Evolutionary conservation across 495 filamentous ascomycete genomes (phyloP).

Genomic region (Penicillium cosmopolitanum): DNA sequence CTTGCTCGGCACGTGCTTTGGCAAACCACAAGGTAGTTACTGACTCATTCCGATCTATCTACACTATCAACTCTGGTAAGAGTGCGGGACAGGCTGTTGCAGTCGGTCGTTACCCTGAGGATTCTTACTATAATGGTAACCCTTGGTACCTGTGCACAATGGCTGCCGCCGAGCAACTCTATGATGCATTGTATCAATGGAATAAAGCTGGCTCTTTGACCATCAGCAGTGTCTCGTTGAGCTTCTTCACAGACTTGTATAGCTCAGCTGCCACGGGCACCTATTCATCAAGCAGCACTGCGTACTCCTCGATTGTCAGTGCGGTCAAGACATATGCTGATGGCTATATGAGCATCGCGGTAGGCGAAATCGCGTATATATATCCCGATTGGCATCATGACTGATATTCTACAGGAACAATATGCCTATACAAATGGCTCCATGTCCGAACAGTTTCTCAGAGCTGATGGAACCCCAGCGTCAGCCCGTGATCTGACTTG

Average conservation of each 20-base stretch:
- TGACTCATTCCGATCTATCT: slow-evolving; percentile 63
- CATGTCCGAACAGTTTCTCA: slow-evolving; percentile 64
- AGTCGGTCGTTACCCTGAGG: slow-evolving; percentile 73
- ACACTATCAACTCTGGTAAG: slow-evolving; percentile 59
- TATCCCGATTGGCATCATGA: too few relatives aligned
- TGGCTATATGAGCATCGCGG: slow-evolving; percentile 60
- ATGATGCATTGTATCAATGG: slow-evolving; percentile 66
- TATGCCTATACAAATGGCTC: slow-evolving; percentile 54
- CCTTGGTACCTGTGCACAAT: slow-evolving; percentile 69
- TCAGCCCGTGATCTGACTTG: slow-evolving; percentile 59
- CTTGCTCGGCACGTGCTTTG: slow-evolving; percentile 64
- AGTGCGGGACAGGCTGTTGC: slow-evolving; percentile 53
- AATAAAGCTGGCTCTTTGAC: slow-evolving; percentile 52
- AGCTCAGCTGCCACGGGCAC: slow-evolving; percentile 53
- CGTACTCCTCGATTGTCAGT: slow-evolving; percentile 53
- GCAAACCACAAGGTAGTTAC: slow-evolving; percentile 66
- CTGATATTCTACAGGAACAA: slow-evolving; percentile 31
- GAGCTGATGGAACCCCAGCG: slow-evolving; percentile 51
- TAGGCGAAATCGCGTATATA: slow-evolving; percentile 14
- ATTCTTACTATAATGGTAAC: slow-evolving; percentile 69
- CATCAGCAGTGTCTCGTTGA: slow-evolving; percentile 55
- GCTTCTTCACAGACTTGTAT: slow-evolving; percentile 61
- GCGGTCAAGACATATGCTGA: slow-evolving; percentile 67
- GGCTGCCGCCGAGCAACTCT: slow-evolving; percentile 67
- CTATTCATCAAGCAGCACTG: slow-evolving; percentile 47